Percentiles rank a stretch among this genome's conserved stretches.
phyloP scores from a whole-genome alignment of 208 protist genomes.

The Crithidia sp. region DNA sequence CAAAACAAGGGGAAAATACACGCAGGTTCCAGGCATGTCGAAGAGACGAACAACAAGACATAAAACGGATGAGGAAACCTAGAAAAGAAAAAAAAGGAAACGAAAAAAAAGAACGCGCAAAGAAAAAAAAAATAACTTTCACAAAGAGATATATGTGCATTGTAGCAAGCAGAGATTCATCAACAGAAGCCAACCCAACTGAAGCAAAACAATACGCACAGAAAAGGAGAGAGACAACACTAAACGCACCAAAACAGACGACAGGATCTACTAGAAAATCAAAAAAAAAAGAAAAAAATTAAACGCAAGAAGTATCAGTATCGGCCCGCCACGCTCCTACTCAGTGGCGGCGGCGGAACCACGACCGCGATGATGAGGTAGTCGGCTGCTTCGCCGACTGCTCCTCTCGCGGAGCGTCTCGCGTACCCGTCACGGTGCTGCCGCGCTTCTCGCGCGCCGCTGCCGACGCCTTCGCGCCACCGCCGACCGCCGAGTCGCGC shows the following conservation, averaged over 20 bases:
- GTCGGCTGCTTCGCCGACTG: neutral
- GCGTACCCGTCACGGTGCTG: neutral
- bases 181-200: too few species aligned
- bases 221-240: neutral
- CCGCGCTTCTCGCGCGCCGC: neutral
- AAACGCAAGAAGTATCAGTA: too few species aligned
- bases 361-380: neutral
- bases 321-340: neutral
- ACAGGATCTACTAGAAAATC: too few species aligned
- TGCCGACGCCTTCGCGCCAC: neutral
- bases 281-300: too few species aligned
- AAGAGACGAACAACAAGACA: too few species aligned
- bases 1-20: too few species aligned
- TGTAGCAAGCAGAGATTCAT: too few species aligned
- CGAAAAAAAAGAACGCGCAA: constrained; percentile 9
- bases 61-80: neutral
- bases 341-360: neutral
- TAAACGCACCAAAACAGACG: too few species aligned
- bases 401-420: neutral
- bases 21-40: too few species aligned
- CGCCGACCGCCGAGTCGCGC: neutral
- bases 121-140: neutral
- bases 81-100: neutral
- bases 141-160: neutral
- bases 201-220: neutral